Conservation (phyloP, 768 basidiomycete genomes). For the Trametes cingulata region DNA sequence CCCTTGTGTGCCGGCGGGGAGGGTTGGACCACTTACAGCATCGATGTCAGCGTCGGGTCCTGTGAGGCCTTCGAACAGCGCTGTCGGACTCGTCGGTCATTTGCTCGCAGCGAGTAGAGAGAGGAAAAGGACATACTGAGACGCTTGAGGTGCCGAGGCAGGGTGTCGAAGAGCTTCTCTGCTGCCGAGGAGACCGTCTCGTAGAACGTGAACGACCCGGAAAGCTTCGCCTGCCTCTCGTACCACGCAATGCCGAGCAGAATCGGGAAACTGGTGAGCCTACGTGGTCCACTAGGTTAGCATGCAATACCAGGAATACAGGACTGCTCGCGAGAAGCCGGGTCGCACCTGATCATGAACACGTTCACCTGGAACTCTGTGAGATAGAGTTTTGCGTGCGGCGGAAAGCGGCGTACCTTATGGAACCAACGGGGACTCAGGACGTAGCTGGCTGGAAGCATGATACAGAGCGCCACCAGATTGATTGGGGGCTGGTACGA, state of each 20-base stretch:
- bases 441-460: constrained; percentile 85
- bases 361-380: constrained; percentile 67
- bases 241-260: constrained; percentile 80
- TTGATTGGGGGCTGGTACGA: constrained; percentile 96
- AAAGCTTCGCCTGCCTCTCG: constrained; percentile 78
- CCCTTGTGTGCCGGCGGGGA: too few species aligned
- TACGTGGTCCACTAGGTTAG: constrained; percentile 29
- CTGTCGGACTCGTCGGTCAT: constrained; percentile 39
- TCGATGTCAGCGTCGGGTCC: constrained; percentile 75
- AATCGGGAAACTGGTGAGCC: constrained; percentile 82
- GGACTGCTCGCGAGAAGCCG: neutral
- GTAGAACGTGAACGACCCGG: constrained; percentile 63
- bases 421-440: constrained; percentile 97
- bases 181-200: constrained; percentile 69
- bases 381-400: constrained; percentile 6
- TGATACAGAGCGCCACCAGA: constrained; percentile 78
- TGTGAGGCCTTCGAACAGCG: constrained; percentile 77
- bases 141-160: constrained; percentile 76
- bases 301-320: neutral
- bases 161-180: constrained; percentile 69
- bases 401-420: constrained; percentile 56
- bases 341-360: constrained; percentile 72
- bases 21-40: constrained; percentile 46
- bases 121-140: constrained; percentile 53
- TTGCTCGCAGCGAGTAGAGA: neutral